Percentiles rank a stretch among this genome's conserved stretches.
phyloP scores from a whole-genome alignment of 305 asterid species.

The Fraxinus paxiana region DNA sequence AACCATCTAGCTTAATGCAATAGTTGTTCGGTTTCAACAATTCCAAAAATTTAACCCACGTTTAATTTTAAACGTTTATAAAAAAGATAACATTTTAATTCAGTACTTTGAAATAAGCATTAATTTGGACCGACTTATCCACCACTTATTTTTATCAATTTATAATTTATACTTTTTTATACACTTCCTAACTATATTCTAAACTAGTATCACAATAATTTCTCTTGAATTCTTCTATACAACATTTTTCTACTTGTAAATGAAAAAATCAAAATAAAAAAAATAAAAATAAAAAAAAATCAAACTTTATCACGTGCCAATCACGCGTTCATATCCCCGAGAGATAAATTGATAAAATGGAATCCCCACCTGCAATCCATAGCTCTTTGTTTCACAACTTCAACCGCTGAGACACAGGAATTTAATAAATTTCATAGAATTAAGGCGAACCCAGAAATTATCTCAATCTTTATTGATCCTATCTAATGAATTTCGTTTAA shows the following conservation, averaged over 20 bases:
- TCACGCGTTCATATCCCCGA: slow-evolving; percentile 17
- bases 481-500: slow-evolving; percentile 29
- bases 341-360: slow-evolving; percentile 21
- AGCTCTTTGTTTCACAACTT: not conserved
- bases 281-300: not conserved
- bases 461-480: slow-evolving; percentile 18
- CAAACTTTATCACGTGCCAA: slow-evolving; percentile 20
- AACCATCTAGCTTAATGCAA: not conserved
- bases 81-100: not conserved
- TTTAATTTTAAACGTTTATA: not conserved
- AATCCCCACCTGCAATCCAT: not conserved
- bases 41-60: not conserved
- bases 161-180: not conserved
- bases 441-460: not conserved
- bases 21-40: not conserved
- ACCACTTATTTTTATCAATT: no score
- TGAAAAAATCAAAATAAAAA: no score
- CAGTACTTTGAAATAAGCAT: not conserved
- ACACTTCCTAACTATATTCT: not conserved
- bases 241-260: not conserved
- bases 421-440: not conserved
- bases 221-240: not conserved
- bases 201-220: not conserved
- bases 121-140: not conserved
- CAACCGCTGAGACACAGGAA: not conserved